phyloP scores from a whole-genome alignment of 345 rosid species.

The Corchorus olitorius region DNA sequence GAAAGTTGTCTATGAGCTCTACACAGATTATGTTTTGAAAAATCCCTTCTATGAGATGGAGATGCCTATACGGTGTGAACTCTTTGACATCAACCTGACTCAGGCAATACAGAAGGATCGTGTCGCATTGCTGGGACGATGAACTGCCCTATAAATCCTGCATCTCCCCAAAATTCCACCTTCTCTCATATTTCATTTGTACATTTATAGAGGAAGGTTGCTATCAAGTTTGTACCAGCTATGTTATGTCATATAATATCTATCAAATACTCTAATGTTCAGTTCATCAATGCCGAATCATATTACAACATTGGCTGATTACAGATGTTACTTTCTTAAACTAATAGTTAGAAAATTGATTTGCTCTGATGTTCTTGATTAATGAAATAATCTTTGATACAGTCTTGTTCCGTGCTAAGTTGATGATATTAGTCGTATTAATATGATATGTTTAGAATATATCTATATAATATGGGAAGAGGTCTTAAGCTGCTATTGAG shows the following conservation, averaged over 20 bases:
- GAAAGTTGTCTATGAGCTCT: slow-evolving; percentile 75
- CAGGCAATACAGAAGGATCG: slow-evolving; percentile 90
- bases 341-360: background rate
- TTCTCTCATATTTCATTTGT: slow-evolving; percentile 3
- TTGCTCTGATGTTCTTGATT: background rate
- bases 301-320: background rate
- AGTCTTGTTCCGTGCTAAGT: background rate
- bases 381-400: background rate
- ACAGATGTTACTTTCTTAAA: background rate
- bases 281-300: background rate
- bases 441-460: no score
- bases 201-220: slow-evolving; percentile 2
- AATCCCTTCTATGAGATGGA: slow-evolving; percentile 99
- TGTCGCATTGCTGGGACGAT: slow-evolving; percentile 64
- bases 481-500: background rate
- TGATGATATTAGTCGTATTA: background rate
- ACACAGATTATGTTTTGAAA: slow-evolving; percentile 93
- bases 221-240: slow-evolving; percentile 3
- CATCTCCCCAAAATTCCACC: slow-evolving; percentile 9
- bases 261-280: background rate
- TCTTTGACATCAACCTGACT: slow-evolving; percentile 80
- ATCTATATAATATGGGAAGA: background rate
- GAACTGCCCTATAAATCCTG: slow-evolving; percentile 15
- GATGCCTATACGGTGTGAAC: slow-evolving; percentile 99
- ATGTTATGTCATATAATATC: background rate